A percentile compares a stretch with the other conserved stretches of the same genome.
Conservation (phyloP, 73 alveolate genomes). For the Paramecium sonneborni region DNA sequence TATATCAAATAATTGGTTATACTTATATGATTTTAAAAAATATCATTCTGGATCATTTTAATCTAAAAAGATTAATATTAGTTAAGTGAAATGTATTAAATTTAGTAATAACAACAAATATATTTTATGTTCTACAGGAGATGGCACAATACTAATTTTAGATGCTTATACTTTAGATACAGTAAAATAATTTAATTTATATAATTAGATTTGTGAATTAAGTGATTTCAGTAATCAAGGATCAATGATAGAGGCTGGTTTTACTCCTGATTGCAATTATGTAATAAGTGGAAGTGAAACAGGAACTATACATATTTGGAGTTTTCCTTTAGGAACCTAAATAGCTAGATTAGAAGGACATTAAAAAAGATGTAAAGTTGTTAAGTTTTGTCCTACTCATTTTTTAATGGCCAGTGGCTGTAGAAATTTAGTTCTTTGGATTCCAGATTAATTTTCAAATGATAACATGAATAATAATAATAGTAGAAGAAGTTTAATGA, state of each 20-base stretch:
- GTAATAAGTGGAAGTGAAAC: not conserved
- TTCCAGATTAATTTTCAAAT: not conserved
- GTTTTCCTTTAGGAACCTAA: not conserved
- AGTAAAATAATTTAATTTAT: not conserved
- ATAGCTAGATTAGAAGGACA: constrained; percentile 1
- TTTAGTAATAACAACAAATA: constrained; percentile 14
- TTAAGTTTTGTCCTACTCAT: not conserved
- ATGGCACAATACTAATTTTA: not conserved
- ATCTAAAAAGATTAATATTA: not conserved
- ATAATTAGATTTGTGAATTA: not conserved
- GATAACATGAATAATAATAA: not conserved
- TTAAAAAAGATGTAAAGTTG: not conserved
- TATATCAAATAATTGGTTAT: not conserved
- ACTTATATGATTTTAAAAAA: not conserved
- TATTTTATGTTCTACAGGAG: not conserved
- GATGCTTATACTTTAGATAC: not conserved
- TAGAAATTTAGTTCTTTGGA: constrained; percentile 5
- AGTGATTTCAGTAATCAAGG: not conserved
- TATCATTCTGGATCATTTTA: not conserved
- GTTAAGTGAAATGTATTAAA: not conserved
- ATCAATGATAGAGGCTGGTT: not conserved
- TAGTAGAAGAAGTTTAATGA: not conserved
- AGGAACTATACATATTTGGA: constrained; percentile 15
- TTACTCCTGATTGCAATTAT: not conserved
- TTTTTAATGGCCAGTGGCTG: not conserved